Evolutionary conservation across 2,329 filamentous ascomycete species (phyloP), one percentile per base, ranked within the genome.

Genomic region (Aureobasidium sp.): DNA sequence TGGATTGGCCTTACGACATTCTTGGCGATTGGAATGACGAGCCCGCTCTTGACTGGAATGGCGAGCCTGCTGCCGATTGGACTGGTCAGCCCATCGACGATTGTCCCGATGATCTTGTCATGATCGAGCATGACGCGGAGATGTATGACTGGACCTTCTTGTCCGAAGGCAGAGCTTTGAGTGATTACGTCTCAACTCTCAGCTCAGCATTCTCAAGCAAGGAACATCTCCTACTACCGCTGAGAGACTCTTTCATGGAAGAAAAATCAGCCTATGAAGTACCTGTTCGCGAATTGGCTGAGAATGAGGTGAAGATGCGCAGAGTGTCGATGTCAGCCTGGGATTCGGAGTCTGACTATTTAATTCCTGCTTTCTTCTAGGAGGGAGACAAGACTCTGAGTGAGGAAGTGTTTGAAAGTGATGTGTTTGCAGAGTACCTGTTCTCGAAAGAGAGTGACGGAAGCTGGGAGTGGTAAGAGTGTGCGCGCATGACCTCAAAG

Each of bases 351-450:
- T 41, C 45, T 32, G 44, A 59, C 21, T 59, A 41, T 21, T 50
- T 34, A 8, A 50, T 59, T 36, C 44, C 57, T 30, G 45, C 42
- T 29, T 58, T 58, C 54, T 58, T 47, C 41, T 58, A 34, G 54
- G 54, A 58, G 42, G 42, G 42, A 27, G 54, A 37, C 6, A 58
- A 47, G 42, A 48, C 21, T 10, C 16, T 48, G 41, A 48, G 54
- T 30, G 42, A 58, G 21, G 54, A 58, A 6, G 21, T 58, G 2
- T 58, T 58, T 10, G 54, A 58, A 14, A 48, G 39, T 39, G 54
- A 21, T 5, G 21, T 27, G 8, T 58, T 58, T 39, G 42, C 54
- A 48, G 6, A 29, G 42, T 58, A 48, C 5, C 42, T 30, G 5
- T 6, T 44, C 2, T 45, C 32, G 3, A 21, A 29, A 3, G 53